A percentile compares a stretch with the other conserved stretches of the same genome.
Conservation (phyloP, 768 basidiomycete species). For the Kwoniella mangroviensis region DNA sequence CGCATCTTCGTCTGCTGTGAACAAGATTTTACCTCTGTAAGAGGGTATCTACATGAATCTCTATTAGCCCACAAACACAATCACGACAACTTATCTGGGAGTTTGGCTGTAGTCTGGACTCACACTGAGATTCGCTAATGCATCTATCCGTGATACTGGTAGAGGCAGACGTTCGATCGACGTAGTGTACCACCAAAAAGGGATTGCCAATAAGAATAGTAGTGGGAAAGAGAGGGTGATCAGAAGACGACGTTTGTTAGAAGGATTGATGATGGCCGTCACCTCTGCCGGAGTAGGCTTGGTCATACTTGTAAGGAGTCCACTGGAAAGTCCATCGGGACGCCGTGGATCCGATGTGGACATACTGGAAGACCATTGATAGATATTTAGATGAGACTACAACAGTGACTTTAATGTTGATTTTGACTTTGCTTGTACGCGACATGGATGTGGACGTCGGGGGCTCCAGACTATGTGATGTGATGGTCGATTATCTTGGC, state of each 20-base stretch:
- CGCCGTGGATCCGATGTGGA: background rate
- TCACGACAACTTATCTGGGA: background rate
- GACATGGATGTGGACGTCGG: background rate
- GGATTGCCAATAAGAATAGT: constrained; percentile 74
- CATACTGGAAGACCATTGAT: background rate
- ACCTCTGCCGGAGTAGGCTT: constrained; percentile 29
- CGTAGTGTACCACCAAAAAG: constrained; percentile 93
- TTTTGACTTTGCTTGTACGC: background rate
- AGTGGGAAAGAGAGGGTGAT: constrained; percentile 73
- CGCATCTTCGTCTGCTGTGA: constrained; percentile 40
- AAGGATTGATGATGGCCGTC: constrained; percentile 46
- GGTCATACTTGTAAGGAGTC: background rate
- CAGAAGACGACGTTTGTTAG: constrained; percentile 30
- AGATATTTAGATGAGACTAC: background rate
- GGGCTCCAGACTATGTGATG: background rate
- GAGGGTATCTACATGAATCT: constrained; percentile 17
- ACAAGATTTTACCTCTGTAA: constrained; percentile 35
- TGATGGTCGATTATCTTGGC: background rate
- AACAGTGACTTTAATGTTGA: background rate
- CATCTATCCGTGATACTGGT: constrained; percentile 67
- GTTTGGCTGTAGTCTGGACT: background rate
- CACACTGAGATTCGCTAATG: constrained; percentile 60
- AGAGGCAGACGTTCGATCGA: constrained; percentile 81
- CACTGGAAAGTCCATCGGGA: background rate
- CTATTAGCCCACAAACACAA: background rate